Evolutionary conservation across 1,139 yeast species (phyloP).

Genomic region (Geotrichum siamense): DNA sequence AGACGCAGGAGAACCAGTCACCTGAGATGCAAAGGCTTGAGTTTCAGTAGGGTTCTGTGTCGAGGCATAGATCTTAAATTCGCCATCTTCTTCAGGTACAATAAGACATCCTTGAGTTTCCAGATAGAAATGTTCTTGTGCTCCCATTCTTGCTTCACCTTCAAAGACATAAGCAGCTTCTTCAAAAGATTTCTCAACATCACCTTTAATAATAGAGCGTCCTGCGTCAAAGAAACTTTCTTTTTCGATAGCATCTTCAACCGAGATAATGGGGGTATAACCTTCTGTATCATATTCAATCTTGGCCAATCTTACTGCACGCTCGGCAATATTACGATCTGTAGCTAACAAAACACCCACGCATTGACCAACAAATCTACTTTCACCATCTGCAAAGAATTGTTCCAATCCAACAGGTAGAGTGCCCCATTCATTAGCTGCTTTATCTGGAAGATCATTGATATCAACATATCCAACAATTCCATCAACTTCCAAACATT

Average conservation of each 20-base stretch:
- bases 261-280: constrained; percentile 34
- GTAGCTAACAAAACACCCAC: constrained; percentile 40
- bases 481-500: constrained; percentile 37
- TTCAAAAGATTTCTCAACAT: constrained; percentile 36
- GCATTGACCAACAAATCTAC: constrained; percentile 39
- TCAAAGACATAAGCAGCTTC: constrained; percentile 35
- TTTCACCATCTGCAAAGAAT: constrained; percentile 40
- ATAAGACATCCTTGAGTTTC: constrained; percentile 41
- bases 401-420: constrained; percentile 39
- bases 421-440: constrained; percentile 40
- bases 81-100: constrained; percentile 42
- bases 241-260: constrained; percentile 40
- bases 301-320: constrained; percentile 40
- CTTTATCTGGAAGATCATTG: constrained; percentile 35
- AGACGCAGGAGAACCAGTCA: constrained; percentile 38
- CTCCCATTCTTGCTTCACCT: constrained; percentile 39
- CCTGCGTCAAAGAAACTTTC: constrained; percentile 36
- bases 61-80: constrained; percentile 39
- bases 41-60: constrained; percentile 42
- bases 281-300: constrained; percentile 39
- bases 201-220: constrained; percentile 36
- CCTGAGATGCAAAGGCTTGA: constrained; percentile 38
- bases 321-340: constrained; percentile 38
- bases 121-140: constrained; percentile 44
- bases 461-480: constrained; percentile 40